phyloP scores from a whole-genome alignment of 768 basidiomycete species.

The Amyloporia xantha region DNA sequence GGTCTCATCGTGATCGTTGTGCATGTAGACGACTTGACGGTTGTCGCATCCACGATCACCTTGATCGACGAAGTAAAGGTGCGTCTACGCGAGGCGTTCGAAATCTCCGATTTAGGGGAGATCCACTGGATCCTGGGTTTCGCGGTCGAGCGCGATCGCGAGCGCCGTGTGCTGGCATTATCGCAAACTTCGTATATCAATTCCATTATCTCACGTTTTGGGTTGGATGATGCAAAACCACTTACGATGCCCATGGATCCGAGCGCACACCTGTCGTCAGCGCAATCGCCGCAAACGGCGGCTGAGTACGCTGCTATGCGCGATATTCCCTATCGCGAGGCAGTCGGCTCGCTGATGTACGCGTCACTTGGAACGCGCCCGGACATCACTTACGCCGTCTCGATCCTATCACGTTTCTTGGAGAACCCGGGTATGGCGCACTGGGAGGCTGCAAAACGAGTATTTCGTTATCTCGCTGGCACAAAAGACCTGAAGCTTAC shows the following conservation, averaged over 20 bases:
- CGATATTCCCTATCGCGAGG: constrained; percentile 9
- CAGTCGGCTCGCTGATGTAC: constrained; percentile 27
- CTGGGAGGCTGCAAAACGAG: constrained; percentile 18
- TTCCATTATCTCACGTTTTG: constrained; percentile 8
- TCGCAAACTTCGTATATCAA: constrained; percentile 12
- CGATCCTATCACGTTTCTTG: constrained; percentile 19
- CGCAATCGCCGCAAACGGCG: constrained; percentile 5
- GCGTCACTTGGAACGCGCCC: constrained; percentile 25
- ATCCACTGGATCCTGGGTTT: constrained; percentile 18
- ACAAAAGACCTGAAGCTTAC: constrained; percentile 9
- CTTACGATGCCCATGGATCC: constrained; percentile 8
- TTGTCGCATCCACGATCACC: constrained; percentile 5
- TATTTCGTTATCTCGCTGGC: constrained; percentile 19
- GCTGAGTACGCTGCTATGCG: too few relatives aligned
- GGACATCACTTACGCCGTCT: constrained; percentile 29
- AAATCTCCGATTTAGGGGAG: constrained; percentile 7
- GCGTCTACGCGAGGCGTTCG: constrained; percentile 1
- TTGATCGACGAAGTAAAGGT: constrained; percentile 1
- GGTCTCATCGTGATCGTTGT: constrained; percentile 2
- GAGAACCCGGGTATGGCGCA: constrained; percentile 15
- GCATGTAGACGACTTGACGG: not conserved
- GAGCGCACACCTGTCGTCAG: not conserved
- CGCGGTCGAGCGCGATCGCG: constrained; percentile 15
- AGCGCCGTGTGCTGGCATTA: constrained; percentile 14
- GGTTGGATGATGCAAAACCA: constrained; percentile 1